Conservation (phyloP, 495 filamentous ascomycete species). For the Lasiosphaeris hirsuta region DNA sequence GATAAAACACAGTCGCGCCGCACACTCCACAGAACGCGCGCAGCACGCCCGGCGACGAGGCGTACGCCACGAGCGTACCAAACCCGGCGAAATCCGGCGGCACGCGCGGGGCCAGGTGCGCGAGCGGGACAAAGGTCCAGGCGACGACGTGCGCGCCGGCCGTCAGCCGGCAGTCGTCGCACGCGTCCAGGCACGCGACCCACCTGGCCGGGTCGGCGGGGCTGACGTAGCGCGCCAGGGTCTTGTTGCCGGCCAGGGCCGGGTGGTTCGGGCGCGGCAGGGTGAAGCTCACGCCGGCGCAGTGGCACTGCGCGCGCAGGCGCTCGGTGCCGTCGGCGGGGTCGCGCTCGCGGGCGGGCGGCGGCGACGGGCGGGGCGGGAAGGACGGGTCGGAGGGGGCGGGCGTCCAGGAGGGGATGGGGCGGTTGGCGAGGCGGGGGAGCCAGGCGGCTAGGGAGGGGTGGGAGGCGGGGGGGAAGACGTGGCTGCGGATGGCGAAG, state of each 20-base stretch:
- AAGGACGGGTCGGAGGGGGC: slow-evolving; percentile 18
- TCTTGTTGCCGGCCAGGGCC: slow-evolving; percentile 6
- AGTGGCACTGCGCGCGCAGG: slow-evolving; percentile 40
- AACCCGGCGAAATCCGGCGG: slow-evolving; percentile 36
- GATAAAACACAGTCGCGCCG: slow-evolving; percentile 57
- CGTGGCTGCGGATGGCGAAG: slow-evolving; percentile 40
- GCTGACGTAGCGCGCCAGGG: slow-evolving; percentile 16
- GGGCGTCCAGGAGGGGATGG: slow-evolving; percentile 26
- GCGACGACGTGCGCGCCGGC: slow-evolving; percentile 58
- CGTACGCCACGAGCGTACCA: slow-evolving; percentile 54
- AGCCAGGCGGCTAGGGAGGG: slow-evolving; percentile 38
- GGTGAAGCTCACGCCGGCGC: slow-evolving; percentile 44
- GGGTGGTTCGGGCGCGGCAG: slow-evolving; percentile 32
- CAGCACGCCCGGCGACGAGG: slow-evolving; percentile 48
- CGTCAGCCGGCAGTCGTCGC: slow-evolving; percentile 54
- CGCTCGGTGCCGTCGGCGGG: slow-evolving; percentile 20
- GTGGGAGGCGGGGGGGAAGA: slow-evolving; percentile 30
- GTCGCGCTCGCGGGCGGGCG: slow-evolving; percentile 16
- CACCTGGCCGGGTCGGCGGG: slow-evolving; percentile 40
- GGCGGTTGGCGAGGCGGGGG: slow-evolving; percentile 35
- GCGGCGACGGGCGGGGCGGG: slow-evolving; percentile 7
- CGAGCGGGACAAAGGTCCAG: slow-evolving; percentile 62
- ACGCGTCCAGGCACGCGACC: slow-evolving; percentile 57
- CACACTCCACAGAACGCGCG: slow-evolving; percentile 61
- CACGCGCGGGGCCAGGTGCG: slow-evolving; percentile 41